Conservation (phyloP, 768 basidiomycete genomes). For the Suillus occidentalis region DNA sequence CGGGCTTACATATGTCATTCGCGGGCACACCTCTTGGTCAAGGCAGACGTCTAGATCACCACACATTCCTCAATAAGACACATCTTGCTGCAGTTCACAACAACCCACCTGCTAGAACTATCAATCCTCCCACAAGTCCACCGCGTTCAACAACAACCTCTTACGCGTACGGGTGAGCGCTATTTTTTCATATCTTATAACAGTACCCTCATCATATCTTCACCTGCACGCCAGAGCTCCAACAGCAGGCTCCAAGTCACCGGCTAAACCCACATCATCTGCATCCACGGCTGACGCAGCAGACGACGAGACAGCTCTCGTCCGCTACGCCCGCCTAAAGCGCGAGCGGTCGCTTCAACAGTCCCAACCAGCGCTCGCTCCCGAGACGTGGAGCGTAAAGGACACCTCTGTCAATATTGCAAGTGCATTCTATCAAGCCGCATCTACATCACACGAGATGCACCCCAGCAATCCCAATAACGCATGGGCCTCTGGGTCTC, state of each 20-base stretch:
- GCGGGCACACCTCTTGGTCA: conserved; percentile 79
- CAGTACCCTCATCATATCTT: conserved; percentile 18
- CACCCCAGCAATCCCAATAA: conserved; percentile 52
- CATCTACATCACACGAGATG: conserved; percentile 43
- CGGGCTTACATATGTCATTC: conserved; percentile 67
- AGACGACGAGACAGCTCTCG: conserved; percentile 46
- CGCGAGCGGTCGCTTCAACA: conserved; percentile 37
- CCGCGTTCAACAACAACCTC: conserved; percentile 52
- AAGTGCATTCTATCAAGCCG: conserved; percentile 76
- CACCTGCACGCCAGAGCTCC: conserved; percentile 47
- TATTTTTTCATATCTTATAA: conserved; percentile 13
- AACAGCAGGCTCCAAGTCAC: conserved; percentile 55
- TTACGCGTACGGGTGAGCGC: conserved; percentile 68
- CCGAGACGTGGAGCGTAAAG: conserved; percentile 71
- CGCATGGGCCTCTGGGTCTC: conserved; percentile 65
- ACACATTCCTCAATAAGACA: conserved; percentile 69
- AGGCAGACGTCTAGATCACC: conserved; percentile 84
- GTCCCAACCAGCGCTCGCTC: conserved; percentile 38
- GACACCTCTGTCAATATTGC: conserved; percentile 89
- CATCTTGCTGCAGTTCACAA: conserved; percentile 34
- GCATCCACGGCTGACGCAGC: conserved; percentile 40
- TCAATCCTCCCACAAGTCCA: conserved; percentile 35
- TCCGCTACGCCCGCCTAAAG: conserved; percentile 48
- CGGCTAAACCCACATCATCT: conserved; percentile 50
- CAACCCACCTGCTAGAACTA: conserved; percentile 24